Conservation (phyloP, 140 eudicot genomes). For the Flaveria floridana region DNA sequence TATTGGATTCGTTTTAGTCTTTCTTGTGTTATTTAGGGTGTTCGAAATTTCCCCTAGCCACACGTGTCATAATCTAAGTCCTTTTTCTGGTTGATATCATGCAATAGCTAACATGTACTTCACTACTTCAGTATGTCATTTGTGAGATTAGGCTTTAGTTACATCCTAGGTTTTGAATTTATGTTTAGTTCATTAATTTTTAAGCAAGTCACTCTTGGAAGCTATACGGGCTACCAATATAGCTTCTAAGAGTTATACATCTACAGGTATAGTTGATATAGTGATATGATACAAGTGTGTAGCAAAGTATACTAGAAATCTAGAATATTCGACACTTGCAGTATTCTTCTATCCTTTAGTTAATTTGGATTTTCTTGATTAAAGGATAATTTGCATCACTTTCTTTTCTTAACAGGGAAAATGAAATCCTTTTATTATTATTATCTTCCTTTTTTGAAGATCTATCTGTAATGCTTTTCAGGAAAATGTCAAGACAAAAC, state of each 20-base stretch:
- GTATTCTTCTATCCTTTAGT: neutral
- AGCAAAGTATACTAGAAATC: neutral
- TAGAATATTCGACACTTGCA: neutral
- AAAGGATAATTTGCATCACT: neutral
- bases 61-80: neutral
- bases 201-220: too few species aligned
- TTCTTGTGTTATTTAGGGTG: neutral
- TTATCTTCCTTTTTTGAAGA: neutral
- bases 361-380: neutral
- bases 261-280: neutral
- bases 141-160: neutral
- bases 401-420: constrained; percentile 3
- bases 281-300: neutral
- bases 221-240: neutral
- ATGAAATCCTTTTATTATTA: neutral
- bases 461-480: constrained; percentile 30
- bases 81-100: constrained; percentile 11
- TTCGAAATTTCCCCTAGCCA: neutral
- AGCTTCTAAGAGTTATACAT: neutral
- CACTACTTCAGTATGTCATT: too few species aligned
- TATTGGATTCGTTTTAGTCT: neutral
- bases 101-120: neutral
- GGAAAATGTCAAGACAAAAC: constrained; percentile 76
- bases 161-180: neutral
- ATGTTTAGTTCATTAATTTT: too few species aligned